Base-by-base conservation (phyloP, 495 filamentous ascomycete genomes). In the Hypoxylon rickii region DNA sequence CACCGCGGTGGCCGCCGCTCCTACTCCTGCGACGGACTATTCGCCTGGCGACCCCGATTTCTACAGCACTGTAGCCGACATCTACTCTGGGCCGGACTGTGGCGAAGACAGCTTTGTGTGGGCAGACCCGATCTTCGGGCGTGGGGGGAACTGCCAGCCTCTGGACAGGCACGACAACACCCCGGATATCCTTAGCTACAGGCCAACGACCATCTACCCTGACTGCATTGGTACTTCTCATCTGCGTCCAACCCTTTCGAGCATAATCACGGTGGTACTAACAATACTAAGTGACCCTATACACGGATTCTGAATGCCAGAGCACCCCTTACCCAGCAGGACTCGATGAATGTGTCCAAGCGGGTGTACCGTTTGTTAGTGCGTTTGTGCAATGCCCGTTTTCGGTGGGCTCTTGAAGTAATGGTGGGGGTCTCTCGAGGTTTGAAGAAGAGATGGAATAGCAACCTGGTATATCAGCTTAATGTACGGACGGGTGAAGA, bases 151-250 rank as follows among this genome's bases (percentile, higher is more conserved):
- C 15, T 60, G 56, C n/a, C 56, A 60, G 24, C 56, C 56, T 37
- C 56, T 60, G 11, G 56, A 60, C 24, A 53, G 49, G 11, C 48
- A 60, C 15, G 56, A 37, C 15, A 60, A 60, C 38, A 60, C 56
- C 22, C 56, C 56, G 15, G 56, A 60, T 39, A 60, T 60, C 38
- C 49, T 60, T 5, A 60, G 56, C 32, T 60, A 60, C 15, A 60
- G 16, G 38, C 21, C 56, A 20, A 54, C 44, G 3, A 42, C 50
- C 3, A 60, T 60, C 38, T 60, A 60, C 24, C 49, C 56, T 2
- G 56, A 60, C 12, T 60, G 56, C 17, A n/a, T 53, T 11, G 56
- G 56, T 60, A 17, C 5, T 48, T 22, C 1, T 5, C 17, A 20
- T 17, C 34, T 33, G 41, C 19, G 11, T 33, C 15, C 6, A 19